These are phyloP conservation scores for Fusarium nelsonii DNA, from an alignment of 2,329 filamentous ascomycete species.

Conservation along the genomic window DNA sequence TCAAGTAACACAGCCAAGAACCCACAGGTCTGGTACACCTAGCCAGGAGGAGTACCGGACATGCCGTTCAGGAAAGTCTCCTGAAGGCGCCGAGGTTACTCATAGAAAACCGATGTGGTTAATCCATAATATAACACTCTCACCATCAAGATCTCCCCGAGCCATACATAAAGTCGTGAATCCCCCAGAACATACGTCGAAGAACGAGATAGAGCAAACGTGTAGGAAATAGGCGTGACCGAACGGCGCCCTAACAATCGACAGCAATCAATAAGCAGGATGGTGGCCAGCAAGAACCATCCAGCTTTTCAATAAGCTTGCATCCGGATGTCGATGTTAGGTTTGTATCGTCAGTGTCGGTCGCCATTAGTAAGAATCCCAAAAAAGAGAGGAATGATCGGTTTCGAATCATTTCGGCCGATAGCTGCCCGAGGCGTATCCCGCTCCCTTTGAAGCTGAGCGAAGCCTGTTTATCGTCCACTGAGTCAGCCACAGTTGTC, in stretches of 20 bases:
- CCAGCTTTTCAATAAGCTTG: conserved; percentile 36
- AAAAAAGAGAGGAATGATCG: conserved; percentile 34
- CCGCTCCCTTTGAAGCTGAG: conserved; percentile 81
- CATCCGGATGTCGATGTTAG: conserved; percentile 48
- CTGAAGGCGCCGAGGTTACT: conserved; percentile 32
- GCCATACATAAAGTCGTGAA: conserved; percentile 56
- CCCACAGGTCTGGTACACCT: conserved; percentile 47
- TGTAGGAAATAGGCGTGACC: conserved; percentile 49
- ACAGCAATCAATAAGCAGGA: conserved; percentile 45
- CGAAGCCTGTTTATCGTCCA: conserved; percentile 87
- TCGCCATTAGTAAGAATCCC: conserved; percentile 37
- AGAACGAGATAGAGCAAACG: conserved; percentile 59
- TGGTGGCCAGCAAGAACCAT: conserved; percentile 38
- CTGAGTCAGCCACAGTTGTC: conserved; percentile 84
- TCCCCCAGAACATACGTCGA: conserved; percentile 53
- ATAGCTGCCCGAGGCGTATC: conserved; percentile 57
- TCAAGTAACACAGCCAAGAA: conserved; percentile 30
- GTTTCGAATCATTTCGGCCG: conserved; percentile 51
- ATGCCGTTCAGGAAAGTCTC: conserved; percentile 55
- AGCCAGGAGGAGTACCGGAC: conserved; percentile 52
- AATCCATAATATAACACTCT: conserved; percentile 28
- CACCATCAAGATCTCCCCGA: conserved; percentile 52
- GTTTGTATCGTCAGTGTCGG: conserved; percentile 45
- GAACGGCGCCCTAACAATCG: conserved; percentile 46
- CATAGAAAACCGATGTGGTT: conserved; percentile 16